Base-by-base conservation (phyloP, 257 asterid species). In the Leptodermis oblonga region DNA sequence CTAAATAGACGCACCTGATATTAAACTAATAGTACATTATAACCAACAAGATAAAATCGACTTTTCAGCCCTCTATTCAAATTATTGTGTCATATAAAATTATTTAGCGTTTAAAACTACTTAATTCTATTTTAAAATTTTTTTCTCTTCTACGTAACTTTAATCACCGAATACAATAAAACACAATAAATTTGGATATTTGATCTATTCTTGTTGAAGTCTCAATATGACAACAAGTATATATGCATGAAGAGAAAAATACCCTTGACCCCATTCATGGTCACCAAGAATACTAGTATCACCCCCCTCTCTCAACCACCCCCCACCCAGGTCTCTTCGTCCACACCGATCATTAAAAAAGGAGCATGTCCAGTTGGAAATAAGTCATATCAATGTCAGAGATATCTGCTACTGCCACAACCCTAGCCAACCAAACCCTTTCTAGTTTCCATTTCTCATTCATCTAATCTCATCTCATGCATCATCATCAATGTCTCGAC, bases 341-440 rank as follows among this genome's bases (percentile, higher is more conserved):
- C n/a, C n/a, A n/a, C n/a, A n/a, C n/a, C n/a, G n/a, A n/a, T n/a
- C n/a, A n/a, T n/a, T n/a, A 45, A 22, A 52, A 52, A 52, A 7
- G 23, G 3, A 30, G 5, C 41, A 51, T 70, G 61, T 60, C 71
- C 30, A 49, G 78, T 77, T 77, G 83, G 83, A 82, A 74, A 78
- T 26, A 83, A 73, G 88, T 86, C 85, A 72, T 79, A 41, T 73
- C 78, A 77, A 8, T 79, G 90, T 84, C 92, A 82, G 89, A 82
- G 89, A 80, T 78, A 62, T 79, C 64, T 68, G 81, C 28, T 26
- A 28, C 15, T 61, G 46, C 78, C 85, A 84, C 77, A 65, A 78
- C 77, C 54, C 68, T 39, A 64, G 73, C 79, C 76, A 68, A 76
- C 61, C 77, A 26, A 62, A 62, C 72, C 18, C 58, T 22, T 59